Conservation (phyloP, 805 yeast genomes). For the Peterozyma toletana region DNA sequence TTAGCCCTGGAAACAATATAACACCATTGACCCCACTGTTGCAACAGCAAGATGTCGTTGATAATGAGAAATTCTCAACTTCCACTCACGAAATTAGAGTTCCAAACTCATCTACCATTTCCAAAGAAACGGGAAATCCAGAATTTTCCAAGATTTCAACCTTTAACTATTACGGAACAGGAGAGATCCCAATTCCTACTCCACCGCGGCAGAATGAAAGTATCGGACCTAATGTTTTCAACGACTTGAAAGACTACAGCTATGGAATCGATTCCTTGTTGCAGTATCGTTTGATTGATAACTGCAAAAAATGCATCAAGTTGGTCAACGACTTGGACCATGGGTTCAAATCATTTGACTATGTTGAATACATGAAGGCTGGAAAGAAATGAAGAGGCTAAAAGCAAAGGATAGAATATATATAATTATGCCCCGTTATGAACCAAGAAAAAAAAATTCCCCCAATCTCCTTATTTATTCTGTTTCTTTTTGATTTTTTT, state of each 20-base stretch:
- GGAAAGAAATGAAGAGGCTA: too few relatives aligned
- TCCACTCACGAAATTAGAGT: neutral
- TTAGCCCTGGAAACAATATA: too few relatives aligned
- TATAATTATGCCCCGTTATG: too few relatives aligned
- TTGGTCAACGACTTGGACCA: conserved; percentile 3
- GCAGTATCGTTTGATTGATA: conserved; percentile 5
- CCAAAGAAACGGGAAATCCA: conserved; percentile 5
- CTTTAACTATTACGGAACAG: conserved; percentile 7
- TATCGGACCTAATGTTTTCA: neutral
- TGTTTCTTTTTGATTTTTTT: too few relatives aligned
- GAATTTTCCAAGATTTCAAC: conserved; percentile 5
- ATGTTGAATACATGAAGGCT: conserved; percentile 4
- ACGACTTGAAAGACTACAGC: conserved; percentile 6
- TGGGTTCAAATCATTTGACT: conserved; percentile 1
- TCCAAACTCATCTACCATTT: conserved; percentile 6
- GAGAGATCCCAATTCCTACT: conserved; percentile 1
- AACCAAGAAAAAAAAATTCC: too few relatives aligned
- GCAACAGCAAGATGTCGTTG: too few relatives aligned
- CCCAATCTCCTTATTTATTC: too few relatives aligned
- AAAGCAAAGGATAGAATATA: too few relatives aligned
- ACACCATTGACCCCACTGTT: too few relatives aligned
- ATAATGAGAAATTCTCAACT: too few relatives aligned
- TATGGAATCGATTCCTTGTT: conserved; percentile 7
- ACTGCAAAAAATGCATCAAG: conserved; percentile 4
- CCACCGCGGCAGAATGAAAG: neutral